phyloP scores from a whole-genome alignment of 345 rosid species.

The Melastoma malabathricum region DNA sequence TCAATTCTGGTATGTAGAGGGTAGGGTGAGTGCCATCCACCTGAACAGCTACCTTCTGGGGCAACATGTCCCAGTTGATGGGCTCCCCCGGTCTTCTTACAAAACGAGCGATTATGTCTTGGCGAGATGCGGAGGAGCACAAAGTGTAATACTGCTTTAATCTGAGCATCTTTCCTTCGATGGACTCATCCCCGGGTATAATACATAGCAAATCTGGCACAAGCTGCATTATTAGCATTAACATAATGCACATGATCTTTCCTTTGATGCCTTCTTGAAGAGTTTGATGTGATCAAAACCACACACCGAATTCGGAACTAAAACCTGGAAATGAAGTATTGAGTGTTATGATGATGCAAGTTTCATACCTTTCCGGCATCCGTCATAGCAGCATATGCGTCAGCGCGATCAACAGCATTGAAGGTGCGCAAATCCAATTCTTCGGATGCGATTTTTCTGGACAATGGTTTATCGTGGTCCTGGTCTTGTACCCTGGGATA shows the following conservation, averaged over 20 bases:
- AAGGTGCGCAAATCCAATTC: conserved; percentile 28
- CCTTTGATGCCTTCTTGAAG: not conserved
- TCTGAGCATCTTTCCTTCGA: conserved; percentile 36
- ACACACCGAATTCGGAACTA: too few relatives aligned
- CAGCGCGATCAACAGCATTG: conserved; percentile 35
- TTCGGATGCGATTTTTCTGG: conserved; percentile 29
- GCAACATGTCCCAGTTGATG: conserved; percentile 29
- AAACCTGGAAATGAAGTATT: not conserved
- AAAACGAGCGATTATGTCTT: conserved; percentile 34
- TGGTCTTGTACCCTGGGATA: conserved; percentile 37
- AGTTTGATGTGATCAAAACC: too few relatives aligned
- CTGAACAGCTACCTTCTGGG: conserved; percentile 37
- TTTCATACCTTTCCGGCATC: conserved; percentile 32
- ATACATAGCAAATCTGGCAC: conserved; percentile 33
- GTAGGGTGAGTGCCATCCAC: conserved; percentile 52
- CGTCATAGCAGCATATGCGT: conserved; percentile 28
- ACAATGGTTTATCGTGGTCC: conserved; percentile 37
- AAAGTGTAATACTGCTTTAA: conserved; percentile 45
- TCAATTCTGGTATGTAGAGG: conserved; percentile 36
- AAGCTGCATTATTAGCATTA: not conserved
- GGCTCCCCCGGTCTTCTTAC: conserved; percentile 23
- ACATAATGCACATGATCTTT: not conserved
- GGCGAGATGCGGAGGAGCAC: conserved; percentile 39
- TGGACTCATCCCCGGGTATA: conserved; percentile 36
- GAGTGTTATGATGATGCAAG: not conserved